A percentile compares a stretch with the other conserved stretches of the same genome.
These are phyloP conservation scores for Lachnellula suecica DNA, from an alignment of 2,329 filamentous ascomycete genomes.

Conservation along the genomic window DNA sequence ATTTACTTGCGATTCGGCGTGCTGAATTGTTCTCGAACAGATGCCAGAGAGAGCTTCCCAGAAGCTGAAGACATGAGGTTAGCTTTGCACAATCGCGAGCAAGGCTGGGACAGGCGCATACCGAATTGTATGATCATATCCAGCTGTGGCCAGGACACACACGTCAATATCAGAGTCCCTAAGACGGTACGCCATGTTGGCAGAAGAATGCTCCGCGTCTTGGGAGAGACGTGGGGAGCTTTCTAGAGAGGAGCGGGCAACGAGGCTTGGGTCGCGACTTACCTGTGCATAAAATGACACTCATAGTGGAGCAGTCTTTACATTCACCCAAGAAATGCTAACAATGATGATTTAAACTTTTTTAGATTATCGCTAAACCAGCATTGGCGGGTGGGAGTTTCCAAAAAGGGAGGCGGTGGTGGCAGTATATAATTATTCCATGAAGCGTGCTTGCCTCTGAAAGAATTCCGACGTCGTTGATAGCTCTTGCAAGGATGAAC, in stretches of 20 bases:
- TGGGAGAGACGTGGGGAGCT: background rate
- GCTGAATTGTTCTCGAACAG: slow-evolving; percentile 95
- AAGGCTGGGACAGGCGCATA: slow-evolving; percentile 33
- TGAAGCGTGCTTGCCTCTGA: slow-evolving; percentile 1
- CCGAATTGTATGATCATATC: slow-evolving; percentile 76
- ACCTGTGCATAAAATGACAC: slow-evolving; percentile 29
- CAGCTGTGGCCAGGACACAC: slow-evolving; percentile 47
- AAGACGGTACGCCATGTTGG: slow-evolving; percentile 11
- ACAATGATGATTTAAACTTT: background rate
- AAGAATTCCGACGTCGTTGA: background rate
- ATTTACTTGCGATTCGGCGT: slow-evolving; percentile 97
- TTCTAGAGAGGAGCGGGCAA: background rate
- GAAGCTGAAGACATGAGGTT: slow-evolving; percentile 58
- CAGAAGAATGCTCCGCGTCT: background rate
- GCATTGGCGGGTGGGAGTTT: too few species aligned
- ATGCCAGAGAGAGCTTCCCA: slow-evolving; percentile 98
- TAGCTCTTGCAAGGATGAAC: slow-evolving; percentile 3
- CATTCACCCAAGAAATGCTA: background rate
- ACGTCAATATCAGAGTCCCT: slow-evolving; percentile 26
- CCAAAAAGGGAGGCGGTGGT: too few species aligned
- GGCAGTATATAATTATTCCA: background rate
- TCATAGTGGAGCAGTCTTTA: slow-evolving; percentile 20
- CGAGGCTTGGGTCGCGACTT: slow-evolving; percentile 8
- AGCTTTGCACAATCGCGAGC: slow-evolving; percentile 1
- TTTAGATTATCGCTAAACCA: too few species aligned